Base-by-base conservation (phyloP, 768 basidiomycete species). In the Baorangia bicolor region DNA sequence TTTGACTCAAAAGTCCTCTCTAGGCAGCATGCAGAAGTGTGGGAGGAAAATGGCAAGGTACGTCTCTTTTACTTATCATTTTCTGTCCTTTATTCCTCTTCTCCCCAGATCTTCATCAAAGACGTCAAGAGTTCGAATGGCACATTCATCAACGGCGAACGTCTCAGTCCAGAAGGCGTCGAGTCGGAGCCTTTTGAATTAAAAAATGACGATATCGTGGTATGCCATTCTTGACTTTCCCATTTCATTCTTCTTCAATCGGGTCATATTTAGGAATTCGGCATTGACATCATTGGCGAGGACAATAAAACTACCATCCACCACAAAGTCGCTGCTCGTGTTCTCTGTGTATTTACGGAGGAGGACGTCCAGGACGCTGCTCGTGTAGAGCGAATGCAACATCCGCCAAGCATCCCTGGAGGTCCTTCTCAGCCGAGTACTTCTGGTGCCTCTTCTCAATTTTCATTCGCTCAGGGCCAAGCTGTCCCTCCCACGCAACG, bases 71-170 rank as follows among this genome's bases (percentile, higher is more conserved):
- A 3, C 50, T 21, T 25, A 40, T 35, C 35, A 33, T 40, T 44
- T 42, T 47, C 43, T 39, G 47, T 61, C 49, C 47, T 57, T 41
- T 60, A 60, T 31, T 57, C 58, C 42, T 8, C 30, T 53, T 43
- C 37, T 41, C 53, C 5, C 31, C 43, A 98, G 94, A 94, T 98
- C 73, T 96, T 77, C 78, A 98, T 99, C 79, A 96, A 94, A 74
- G 97, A 98, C 72, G 94, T 98, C 69, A 96, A 96, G 77, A 93
- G 90, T 61, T 94, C 92, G 1, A 99, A 99, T 61, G 97, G 97
- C 2, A 99, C 97, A 7, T 99, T 98, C 70, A 94, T 99, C 70
- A 98, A 99, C 64, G 88, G 92, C 53, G 94, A 98, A 61, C 82
- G 97, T 38, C 85, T 98, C 45, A 92, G 89, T 59, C 80, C 81